Percentiles rank a stretch among this genome's conserved stretches.
Evolutionary conservation across 768 basidiomycete genomes (phyloP).

Genomic region (Pulveroboletus sp.): DNA sequence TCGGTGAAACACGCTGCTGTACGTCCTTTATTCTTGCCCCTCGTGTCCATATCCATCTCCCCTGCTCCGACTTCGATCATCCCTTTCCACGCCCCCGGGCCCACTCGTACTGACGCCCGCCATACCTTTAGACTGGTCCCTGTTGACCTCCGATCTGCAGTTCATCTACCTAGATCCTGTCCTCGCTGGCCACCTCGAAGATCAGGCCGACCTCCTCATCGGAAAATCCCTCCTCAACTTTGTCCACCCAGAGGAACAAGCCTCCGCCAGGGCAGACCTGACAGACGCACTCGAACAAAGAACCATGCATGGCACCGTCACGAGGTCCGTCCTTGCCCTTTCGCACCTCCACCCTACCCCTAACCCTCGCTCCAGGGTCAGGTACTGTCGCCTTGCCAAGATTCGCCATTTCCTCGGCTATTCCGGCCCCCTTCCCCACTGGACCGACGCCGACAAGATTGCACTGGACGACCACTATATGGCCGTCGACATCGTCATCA

Average conservation of each 20-base stretch:
- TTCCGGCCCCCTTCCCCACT: conserved; percentile 47
- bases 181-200: conserved; percentile 63
- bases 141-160: conserved; percentile 68
- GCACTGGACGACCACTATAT: conserved; percentile 71
- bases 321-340: conserved; percentile 44
- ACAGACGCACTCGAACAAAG: conserved; percentile 67
- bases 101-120: conserved; percentile 16
- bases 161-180: conserved; percentile 86
- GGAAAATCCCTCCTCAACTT: conserved; percentile 70
- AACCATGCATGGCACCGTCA: conserved; percentile 80
- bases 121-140: conserved; percentile 61
- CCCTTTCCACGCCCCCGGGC: conserved; percentile 12
- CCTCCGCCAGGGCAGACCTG: conserved; percentile 69
- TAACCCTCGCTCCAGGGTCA: conserved; percentile 49
- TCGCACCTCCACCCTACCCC: conserved; percentile 12
- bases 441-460: conserved; percentile 65
- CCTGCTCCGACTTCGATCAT: conserved; percentile 24
- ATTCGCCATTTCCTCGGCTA: conserved; percentile 72
- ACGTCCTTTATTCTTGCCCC: conserved; percentile 29
- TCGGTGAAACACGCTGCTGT: conserved; percentile 78
- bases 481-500: conserved; percentile 85
- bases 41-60: conserved; percentile 7
- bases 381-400: conserved; percentile 70
- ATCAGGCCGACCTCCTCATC: conserved; percentile 63
- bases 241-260: conserved; percentile 81